phyloP scores from a whole-genome alignment of 2,329 filamentous ascomycete species.

The Beauveria varroae region DNA sequence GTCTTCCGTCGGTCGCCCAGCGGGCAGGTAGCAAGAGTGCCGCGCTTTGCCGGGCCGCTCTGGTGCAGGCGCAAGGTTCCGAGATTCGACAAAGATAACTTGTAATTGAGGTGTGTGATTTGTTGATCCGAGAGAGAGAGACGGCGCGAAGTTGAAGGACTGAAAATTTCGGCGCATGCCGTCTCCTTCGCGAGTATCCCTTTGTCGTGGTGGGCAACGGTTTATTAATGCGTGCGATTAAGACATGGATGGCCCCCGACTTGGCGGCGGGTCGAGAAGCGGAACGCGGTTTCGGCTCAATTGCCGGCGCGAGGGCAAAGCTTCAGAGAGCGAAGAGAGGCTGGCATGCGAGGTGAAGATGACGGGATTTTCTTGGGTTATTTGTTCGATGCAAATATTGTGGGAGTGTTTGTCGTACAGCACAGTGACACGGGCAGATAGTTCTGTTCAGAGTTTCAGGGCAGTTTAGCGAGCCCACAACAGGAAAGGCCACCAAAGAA shows the following conservation, averaged over 20 bases:
- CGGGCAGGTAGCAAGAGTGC: background rate
- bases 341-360: background rate
- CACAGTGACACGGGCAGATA: background rate
- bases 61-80: background rate
- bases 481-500: background rate
- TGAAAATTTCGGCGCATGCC: background rate
- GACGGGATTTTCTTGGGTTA: background rate
- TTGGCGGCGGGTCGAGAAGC: background rate
- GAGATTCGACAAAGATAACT: background rate
- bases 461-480: background rate
- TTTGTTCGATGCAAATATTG: background rate
- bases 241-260: slow-evolving; percentile 1
- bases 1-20: background rate
- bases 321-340: background rate
- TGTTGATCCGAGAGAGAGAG: background rate
- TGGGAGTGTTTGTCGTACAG: background rate
- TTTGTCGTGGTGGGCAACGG: background rate
- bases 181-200: background rate
- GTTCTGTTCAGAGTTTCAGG: background rate
- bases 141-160: background rate
- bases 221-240: background rate
- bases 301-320: background rate
- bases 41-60: background rate
- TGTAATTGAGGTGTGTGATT: background rate
- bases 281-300: slow-evolving; percentile 1